Evolutionary conservation across 805 yeast genomes (phyloP), one percentile per base, ranked within the genome.

Genomic region (Zygotorulaspora danielsina): DNA sequence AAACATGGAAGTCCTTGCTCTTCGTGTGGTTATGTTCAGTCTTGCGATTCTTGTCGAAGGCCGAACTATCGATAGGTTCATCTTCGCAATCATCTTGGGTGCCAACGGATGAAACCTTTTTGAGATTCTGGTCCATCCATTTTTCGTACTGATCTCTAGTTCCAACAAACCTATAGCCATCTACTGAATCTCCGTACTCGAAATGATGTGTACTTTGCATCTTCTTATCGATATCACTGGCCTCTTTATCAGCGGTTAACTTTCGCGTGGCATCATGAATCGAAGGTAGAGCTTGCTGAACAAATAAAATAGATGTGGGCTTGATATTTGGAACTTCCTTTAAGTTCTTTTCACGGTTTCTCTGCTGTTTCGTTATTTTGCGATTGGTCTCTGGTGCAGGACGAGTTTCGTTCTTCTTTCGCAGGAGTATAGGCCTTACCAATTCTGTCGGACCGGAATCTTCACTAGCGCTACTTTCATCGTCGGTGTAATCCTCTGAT

Each of bases 131-230:
- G 13, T 10, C 19, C 9, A 17, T 11, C 32, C 41, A 18, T 15
- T 22, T 29, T 4, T 16, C 18, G 7, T 26, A 22, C 12, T 44
- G 38, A 17, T 41, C 39, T 20, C 39, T 31, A 10, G 43, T 37
- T 3, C 48, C 30, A n/a, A 53, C 26, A 21, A 44, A 50, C 32
- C 36, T 46, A 33, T 42, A 53, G 10, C 57, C 57, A 12, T 39
- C 38, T 7, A 48, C 42, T 4, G 38, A 19, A 5, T 48, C 46
- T 3, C 57, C 57, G 32, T 39, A 48, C 30, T 53, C 56, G 16
- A 18, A 37, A 15, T 32, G 24, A n/a, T n/a, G n/a, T n/a, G n/a
- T n/a, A n/a, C n/a, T 16, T 24, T 17, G 17, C 18, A 8, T 13
- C 12, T 24, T 32, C 18, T 15, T 18, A 5, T 17, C 5, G 15